Conservation (phyloP, 257 asterid species). For the Paulownia fortunei region DNA sequence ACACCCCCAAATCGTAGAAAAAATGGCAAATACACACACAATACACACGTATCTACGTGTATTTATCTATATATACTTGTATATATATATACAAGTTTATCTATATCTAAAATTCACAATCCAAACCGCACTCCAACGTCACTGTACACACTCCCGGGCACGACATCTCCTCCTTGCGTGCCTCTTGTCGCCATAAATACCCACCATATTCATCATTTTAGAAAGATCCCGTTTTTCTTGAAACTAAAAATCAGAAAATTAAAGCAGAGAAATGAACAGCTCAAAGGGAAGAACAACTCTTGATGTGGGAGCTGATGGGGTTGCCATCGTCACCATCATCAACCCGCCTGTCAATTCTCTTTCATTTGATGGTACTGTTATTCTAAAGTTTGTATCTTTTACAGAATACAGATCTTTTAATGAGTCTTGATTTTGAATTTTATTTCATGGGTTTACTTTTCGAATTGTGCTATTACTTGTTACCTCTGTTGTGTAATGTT, state of each 20-base stretch:
- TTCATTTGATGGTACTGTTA: conserved; percentile 78
- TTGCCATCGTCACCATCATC: conserved; percentile 84
- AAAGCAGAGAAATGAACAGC: conserved; percentile 43
- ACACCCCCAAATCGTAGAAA: background rate
- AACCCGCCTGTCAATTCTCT: conserved; percentile 99
- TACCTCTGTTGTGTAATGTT: background rate
- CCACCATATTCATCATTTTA: background rate
- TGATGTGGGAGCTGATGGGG: conserved; percentile 95
- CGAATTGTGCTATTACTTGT: background rate
- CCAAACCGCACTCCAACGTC: conserved; percentile 39
- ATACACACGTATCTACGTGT: background rate
- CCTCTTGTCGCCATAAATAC: conserved; percentile 27
- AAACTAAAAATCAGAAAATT: background rate
- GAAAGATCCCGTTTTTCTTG: background rate
- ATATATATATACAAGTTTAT: conserved; percentile 9
- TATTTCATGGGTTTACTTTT: conserved; percentile 19
- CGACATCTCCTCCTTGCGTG: conserved; percentile 40
- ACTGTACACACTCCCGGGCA: conserved; percentile 30
- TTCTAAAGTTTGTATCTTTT: background rate
- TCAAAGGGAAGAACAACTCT: conserved; percentile 72
- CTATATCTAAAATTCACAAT: conserved; percentile 28
- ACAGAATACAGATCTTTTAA: conserved; percentile 14
- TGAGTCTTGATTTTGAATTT: conserved; percentile 5
- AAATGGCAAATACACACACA: no score
- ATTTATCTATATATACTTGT: background rate